Conservation (phyloP, 2,329 filamentous ascomycete species). For the Rhexocercosporidium sp. region DNA sequence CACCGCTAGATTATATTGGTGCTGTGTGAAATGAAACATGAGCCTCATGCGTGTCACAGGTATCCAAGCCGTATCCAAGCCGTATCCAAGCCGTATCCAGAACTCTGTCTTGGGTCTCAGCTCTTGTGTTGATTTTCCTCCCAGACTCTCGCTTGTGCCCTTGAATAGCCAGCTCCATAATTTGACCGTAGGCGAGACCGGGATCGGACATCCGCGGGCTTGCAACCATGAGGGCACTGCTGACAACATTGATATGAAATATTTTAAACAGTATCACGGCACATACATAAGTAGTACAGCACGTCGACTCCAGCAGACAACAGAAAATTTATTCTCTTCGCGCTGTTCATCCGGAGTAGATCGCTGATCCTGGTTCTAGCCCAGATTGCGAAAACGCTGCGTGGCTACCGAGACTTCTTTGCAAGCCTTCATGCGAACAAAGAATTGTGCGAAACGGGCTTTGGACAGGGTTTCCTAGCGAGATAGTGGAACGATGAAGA, state of each 20-base stretch:
- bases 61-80: too few relatives aligned
- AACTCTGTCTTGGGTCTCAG: not conserved
- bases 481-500: not conserved
- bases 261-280: not conserved
- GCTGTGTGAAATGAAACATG: too few relatives aligned
- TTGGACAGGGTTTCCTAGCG: not conserved
- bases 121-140: not conserved
- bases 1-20: too few relatives aligned
- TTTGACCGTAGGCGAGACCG: not conserved
- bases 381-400: not conserved
- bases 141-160: not conserved
- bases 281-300: not conserved
- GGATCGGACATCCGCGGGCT: not conserved
- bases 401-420: not conserved
- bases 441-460: slow-evolving; percentile 2
- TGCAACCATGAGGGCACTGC: not conserved
- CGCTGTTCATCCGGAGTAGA: not conserved
- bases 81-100: too few relatives aligned
- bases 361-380: not conserved
- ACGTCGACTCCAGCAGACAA: not conserved
- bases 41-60: too few relatives aligned
- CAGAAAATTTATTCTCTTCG: not conserved
- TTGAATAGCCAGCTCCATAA: not conserved
- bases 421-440: not conserved
- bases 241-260: not conserved